Conservation (phyloP, 2,329 filamentous ascomycete species). For the Diplodia sapinea region DNA sequence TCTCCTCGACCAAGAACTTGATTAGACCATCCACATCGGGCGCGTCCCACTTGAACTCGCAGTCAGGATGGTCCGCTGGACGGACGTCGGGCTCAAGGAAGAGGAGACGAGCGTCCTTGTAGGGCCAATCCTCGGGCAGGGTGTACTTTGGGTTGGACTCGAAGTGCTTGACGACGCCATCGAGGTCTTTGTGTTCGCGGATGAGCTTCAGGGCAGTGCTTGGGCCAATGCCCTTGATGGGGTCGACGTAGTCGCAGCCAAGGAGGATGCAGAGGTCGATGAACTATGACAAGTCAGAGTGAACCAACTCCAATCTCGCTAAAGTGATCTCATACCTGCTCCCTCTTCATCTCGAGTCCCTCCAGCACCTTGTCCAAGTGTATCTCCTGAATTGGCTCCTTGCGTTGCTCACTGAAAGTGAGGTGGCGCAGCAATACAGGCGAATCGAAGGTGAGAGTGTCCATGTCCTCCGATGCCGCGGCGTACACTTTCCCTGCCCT, state of each 20-base stretch:
- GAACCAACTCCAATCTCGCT: background rate
- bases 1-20: conserved; percentile 88
- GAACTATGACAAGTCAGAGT: conserved; percentile 64
- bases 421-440: conserved; percentile 90
- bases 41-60: conserved; percentile 97
- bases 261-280: conserved; percentile 97
- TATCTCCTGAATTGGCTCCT: conserved; percentile 97
- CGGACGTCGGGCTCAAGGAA: conserved; percentile 93
- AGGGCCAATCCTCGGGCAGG: conserved; percentile 97
- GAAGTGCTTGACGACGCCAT: conserved; percentile 85
- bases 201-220: conserved; percentile 92
- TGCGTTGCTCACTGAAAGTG: conserved; percentile 95
- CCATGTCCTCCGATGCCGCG: conserved; percentile 98
- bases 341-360: conserved; percentile 84
- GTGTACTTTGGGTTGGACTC: conserved; percentile 78
- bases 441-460: conserved; percentile 92
- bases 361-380: conserved; percentile 84
- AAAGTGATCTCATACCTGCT: conserved; percentile 66
- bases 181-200: conserved; percentile 85
- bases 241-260: conserved; percentile 96
- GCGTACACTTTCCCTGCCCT: conserved; percentile 94
- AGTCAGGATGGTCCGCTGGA: conserved; percentile 79
- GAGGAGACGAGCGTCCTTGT: conserved; percentile 84
- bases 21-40: conserved; percentile 90
- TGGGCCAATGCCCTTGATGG: conserved; percentile 91